Evolutionary conservation across 768 basidiomycete species (phyloP).

Genomic region (Porpolomopsis calyptriformis): DNA sequence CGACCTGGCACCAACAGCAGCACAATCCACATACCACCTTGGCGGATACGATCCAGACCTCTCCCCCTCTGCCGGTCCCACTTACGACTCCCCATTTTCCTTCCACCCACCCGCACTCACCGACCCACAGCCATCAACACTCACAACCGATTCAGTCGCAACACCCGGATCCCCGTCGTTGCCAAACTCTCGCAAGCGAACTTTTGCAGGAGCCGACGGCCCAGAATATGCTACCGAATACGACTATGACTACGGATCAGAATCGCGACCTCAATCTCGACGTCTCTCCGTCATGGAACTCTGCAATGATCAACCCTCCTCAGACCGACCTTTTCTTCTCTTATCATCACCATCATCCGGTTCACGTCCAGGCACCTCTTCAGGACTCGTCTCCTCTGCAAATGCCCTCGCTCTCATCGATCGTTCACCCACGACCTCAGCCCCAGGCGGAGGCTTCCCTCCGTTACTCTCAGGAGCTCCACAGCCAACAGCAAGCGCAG

Average conservation of each 20-base stretch:
- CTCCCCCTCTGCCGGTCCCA: conserved; percentile 14
- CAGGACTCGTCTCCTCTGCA: conserved; percentile 36
- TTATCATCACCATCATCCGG: conserved; percentile 11
- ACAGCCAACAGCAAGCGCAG: conserved; percentile 24
- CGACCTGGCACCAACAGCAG: conserved; percentile 2
- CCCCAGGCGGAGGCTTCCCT: conserved; percentile 18
- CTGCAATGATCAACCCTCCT: conserved; percentile 50
- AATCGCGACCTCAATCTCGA: conserved; percentile 70
- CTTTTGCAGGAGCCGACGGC: conserved; percentile 48
- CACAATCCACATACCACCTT: conserved; percentile 15
- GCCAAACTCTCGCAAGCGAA: conserved; percentile 51
- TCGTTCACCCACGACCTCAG: conserved; percentile 16
- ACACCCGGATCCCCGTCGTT: conserved; percentile 18
- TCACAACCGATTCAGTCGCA: background rate
- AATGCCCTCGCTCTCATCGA: conserved; percentile 29
- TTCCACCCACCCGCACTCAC: conserved; percentile 57
- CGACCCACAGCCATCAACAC: conserved; percentile 9
- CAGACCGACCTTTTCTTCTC: conserved; percentile 28
- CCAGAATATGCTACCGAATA: conserved; percentile 25
- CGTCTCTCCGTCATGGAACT: conserved; percentile 80
- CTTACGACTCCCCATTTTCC: conserved; percentile 63
- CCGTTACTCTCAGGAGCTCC: conserved; percentile 20
- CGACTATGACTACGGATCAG: conserved; percentile 59
- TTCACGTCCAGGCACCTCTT: conserved; percentile 34
- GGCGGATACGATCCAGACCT: conserved; percentile 24